Percentiles rank a stretch among this genome's conserved stretches.
Conservation (phyloP, 306 rosid genomes). For the Fragaria vesca region DNA sequence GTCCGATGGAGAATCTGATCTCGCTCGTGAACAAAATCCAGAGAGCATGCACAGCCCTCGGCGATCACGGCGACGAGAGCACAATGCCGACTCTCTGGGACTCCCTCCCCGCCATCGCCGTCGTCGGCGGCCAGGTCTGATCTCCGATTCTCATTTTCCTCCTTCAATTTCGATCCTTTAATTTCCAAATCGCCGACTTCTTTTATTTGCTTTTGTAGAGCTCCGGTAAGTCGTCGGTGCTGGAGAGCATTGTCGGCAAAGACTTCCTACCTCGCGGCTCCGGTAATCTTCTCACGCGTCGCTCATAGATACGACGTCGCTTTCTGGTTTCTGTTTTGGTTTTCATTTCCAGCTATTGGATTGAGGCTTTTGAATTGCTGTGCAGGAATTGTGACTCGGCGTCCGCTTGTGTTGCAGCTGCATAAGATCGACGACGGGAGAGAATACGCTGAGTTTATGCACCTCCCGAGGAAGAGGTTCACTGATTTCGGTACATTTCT, state of each 20-base stretch:
- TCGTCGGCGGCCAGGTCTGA: slow-evolving; percentile 88
- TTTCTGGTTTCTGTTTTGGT: not conserved
- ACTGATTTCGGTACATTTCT: slow-evolving; percentile 62
- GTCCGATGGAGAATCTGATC: slow-evolving; percentile 80
- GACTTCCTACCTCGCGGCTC: slow-evolving; percentile 57
- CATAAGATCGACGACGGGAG: slow-evolving; percentile 66
- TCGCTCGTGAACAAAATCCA: slow-evolving; percentile 86
- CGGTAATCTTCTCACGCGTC: slow-evolving; percentile 4
- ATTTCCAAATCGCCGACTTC: not conserved
- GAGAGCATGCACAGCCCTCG: slow-evolving; percentile 90
- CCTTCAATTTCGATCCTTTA: not conserved
- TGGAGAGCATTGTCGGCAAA: slow-evolving; percentile 92
- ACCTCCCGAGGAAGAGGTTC: slow-evolving; percentile 71
- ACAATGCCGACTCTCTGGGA: slow-evolving; percentile 87
- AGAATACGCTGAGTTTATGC: slow-evolving; percentile 93
- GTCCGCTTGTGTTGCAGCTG: slow-evolving; percentile 93
- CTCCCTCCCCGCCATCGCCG: slow-evolving; percentile 91
- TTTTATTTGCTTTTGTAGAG: slow-evolving; percentile 39
- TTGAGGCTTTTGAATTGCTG: slow-evolving; percentile 1
- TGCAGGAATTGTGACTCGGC: slow-evolving; percentile 89
- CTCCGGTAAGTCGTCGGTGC: slow-evolving; percentile 95
- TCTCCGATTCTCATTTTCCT: slow-evolving; percentile 3
- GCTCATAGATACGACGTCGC: not conserved
- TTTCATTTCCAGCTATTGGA: not conserved
- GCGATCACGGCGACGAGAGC: slow-evolving; percentile 91